Evolutionary conservation across 805 yeast genomes (phyloP).

Genomic region (Ogataea thermomethanolica): DNA sequence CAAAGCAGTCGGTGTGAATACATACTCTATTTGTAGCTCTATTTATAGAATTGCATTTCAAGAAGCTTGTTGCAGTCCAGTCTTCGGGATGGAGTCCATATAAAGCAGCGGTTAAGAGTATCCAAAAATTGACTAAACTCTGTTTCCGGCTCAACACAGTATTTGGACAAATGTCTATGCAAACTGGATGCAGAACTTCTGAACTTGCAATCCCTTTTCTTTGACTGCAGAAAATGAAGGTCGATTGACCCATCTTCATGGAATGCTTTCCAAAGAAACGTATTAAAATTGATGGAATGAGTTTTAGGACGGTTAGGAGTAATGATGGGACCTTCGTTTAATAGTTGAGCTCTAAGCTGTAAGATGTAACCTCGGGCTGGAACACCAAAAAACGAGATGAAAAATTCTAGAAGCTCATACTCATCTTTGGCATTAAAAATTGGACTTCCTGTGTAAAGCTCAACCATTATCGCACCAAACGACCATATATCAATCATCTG

Average conservation of each 20-base stretch:
- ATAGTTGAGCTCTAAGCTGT: slow-evolving; percentile 37
- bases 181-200: slow-evolving; percentile 20
- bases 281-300: slow-evolving; percentile 5
- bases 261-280: slow-evolving; percentile 39
- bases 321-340: slow-evolving; percentile 35
- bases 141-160: slow-evolving; percentile 1
- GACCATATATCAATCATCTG: slow-evolving; percentile 82
- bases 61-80: slow-evolving; percentile 28
- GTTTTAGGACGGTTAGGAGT: slow-evolving; percentile 10
- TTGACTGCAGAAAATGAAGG: slow-evolving; percentile 15
- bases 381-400: slow-evolving; percentile 44
- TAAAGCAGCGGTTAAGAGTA: slow-evolving; percentile 30
- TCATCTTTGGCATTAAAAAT: slow-evolving; percentile 50
- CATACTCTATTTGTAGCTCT: not conserved
- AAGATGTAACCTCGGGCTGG: slow-evolving; percentile 42
- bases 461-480: slow-evolving; percentile 88
- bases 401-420: slow-evolving; percentile 42
- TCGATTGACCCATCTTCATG: slow-evolving; percentile 28
- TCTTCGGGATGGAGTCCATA: slow-evolving; percentile 37
- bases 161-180: slow-evolving; percentile 13
- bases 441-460: slow-evolving; percentile 59
- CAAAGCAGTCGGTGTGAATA: not conserved
- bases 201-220: slow-evolving; percentile 19
- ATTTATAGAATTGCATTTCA: slow-evolving; percentile 27
- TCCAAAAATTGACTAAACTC: slow-evolving; percentile 22